These are phyloP conservation scores for Citrus glauca DNA, from an alignment of 345 rosid species.

Conservation along the genomic window DNA sequence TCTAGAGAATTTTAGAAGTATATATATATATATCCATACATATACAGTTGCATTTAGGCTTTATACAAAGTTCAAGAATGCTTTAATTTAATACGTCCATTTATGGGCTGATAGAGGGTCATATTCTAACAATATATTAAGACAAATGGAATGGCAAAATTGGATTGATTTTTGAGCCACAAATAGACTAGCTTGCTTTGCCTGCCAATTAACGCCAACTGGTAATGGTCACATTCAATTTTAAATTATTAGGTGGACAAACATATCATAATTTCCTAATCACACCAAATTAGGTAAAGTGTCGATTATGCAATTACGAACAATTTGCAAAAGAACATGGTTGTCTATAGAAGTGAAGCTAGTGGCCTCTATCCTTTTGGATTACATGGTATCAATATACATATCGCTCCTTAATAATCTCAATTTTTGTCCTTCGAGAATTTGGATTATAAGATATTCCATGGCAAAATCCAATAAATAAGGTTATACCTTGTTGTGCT, in stretches of 20 bases:
- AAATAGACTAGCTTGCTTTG: neutral
- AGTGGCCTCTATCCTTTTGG: neutral
- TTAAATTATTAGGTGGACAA: neutral
- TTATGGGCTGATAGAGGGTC: neutral
- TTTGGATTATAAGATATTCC: too few relatives aligned
- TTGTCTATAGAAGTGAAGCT: neutral
- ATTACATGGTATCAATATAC: neutral
- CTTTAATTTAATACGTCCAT: neutral
- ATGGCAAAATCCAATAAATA: too few relatives aligned
- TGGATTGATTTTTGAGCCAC: neutral
- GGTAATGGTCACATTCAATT: neutral
- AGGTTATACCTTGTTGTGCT: too few relatives aligned
- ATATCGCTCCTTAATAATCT: neutral
- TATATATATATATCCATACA: too few relatives aligned
- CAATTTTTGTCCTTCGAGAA: neutral
- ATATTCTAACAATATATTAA: neutral
- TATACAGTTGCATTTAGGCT: neutral
- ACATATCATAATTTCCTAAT: neutral
- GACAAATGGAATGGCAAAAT: neutral
- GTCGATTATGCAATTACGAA: neutral
- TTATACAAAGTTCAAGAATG: neutral
- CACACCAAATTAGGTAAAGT: neutral
- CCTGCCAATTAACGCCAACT: neutral
- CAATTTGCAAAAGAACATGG: neutral
- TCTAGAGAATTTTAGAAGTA: neutral